These are phyloP conservation scores for Phytophthora fragariae DNA, from an alignment of 352 stramenopile species.

Conservation along the genomic window DNA sequence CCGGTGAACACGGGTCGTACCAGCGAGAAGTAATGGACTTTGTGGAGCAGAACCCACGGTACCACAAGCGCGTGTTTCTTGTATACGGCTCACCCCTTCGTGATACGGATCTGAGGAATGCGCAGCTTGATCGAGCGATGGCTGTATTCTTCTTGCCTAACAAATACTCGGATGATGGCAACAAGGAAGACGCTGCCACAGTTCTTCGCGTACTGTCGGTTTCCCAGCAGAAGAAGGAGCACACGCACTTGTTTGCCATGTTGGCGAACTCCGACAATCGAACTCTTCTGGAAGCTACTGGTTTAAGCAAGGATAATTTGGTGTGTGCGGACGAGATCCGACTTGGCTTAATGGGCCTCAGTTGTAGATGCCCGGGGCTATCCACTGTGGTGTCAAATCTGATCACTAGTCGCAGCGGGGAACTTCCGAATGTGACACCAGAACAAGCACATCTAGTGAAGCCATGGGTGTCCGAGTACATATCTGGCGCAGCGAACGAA, in stretches of 20 bases:
- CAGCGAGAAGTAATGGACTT: slow-evolving; percentile 75
- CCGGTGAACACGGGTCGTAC: slow-evolving; percentile 54
- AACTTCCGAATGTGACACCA: slow-evolving; percentile 33
- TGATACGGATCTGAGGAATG: slow-evolving; percentile 61
- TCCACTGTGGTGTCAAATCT: slow-evolving; percentile 89
- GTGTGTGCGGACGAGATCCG: slow-evolving; percentile 86
- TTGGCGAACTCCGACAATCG: slow-evolving; percentile 87
- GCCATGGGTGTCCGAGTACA: slow-evolving; percentile 81
- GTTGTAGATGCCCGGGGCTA: slow-evolving; percentile 79
- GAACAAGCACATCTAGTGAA: slow-evolving; percentile 34
- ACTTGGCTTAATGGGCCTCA: slow-evolving; percentile 86
- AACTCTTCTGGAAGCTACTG: slow-evolving; percentile 76
- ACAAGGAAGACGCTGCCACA: slow-evolving; percentile 84
- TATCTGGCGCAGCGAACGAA: slow-evolving; percentile 78
- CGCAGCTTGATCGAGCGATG: slow-evolving; percentile 69
- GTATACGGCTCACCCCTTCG: slow-evolving; percentile 76
- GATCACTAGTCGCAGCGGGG: slow-evolving; percentile 75
- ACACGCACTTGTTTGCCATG: slow-evolving; percentile 85
- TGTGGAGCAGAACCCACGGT: slow-evolving; percentile 71
- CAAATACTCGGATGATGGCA: slow-evolving; percentile 82
- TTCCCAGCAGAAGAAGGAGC: slow-evolving; percentile 63
- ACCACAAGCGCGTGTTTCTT: slow-evolving; percentile 84
- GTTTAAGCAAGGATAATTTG: slow-evolving; percentile 72
- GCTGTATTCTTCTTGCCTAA: slow-evolving; percentile 88
- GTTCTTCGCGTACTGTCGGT: slow-evolving; percentile 85